A percentile compares a stretch with the other conserved stretches of the same genome.
These are phyloP conservation scores for Nakazawaea molendinolei DNA, from an alignment of 805 yeast genomes.

Conservation along the genomic window DNA sequence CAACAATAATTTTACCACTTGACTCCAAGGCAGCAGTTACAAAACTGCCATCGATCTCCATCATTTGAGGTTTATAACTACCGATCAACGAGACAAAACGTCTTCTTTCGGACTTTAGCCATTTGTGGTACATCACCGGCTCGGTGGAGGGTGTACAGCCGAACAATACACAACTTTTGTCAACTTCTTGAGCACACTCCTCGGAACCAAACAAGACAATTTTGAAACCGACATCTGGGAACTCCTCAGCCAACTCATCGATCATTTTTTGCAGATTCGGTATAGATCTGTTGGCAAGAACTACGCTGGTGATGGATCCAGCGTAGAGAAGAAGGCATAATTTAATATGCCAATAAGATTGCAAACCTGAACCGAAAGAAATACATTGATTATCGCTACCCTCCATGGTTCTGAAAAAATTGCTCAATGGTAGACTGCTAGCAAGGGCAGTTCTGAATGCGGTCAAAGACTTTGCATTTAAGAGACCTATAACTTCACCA, in stretches of 20 bases:
- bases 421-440: slow-evolving; percentile 39
- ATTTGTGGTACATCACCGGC: slow-evolving; percentile 33
- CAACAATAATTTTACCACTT: slow-evolving; percentile 45
- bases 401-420: slow-evolving; percentile 22
- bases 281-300: slow-evolving; percentile 37
- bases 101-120: slow-evolving; percentile 19
- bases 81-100: slow-evolving; percentile 56
- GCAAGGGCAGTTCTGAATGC: slow-evolving; percentile 65
- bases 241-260: slow-evolving; percentile 21
- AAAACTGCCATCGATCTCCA: slow-evolving; percentile 44
- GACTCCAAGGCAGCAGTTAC: slow-evolving; percentile 29
- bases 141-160: slow-evolving; percentile 55
- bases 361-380: slow-evolving; percentile 58
- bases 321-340: slow-evolving; percentile 35
- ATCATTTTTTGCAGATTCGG: slow-evolving; percentile 31
- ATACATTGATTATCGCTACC: slow-evolving; percentile 22
- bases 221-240: slow-evolving; percentile 22
- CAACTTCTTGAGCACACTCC: slow-evolving; percentile 21
- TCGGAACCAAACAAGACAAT: slow-evolving; percentile 16
- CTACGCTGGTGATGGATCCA: slow-evolving; percentile 29
- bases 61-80: slow-evolving; percentile 62
- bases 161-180: slow-evolving; percentile 40
- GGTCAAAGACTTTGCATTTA: slow-evolving; percentile 53
- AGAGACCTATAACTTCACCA: slow-evolving; percentile 45
- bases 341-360: slow-evolving; percentile 58